Evolutionary conservation across 805 yeast species (phyloP), one percentile per base, ranked within the genome.

Genomic region (Grigorovia jiainica): DNA sequence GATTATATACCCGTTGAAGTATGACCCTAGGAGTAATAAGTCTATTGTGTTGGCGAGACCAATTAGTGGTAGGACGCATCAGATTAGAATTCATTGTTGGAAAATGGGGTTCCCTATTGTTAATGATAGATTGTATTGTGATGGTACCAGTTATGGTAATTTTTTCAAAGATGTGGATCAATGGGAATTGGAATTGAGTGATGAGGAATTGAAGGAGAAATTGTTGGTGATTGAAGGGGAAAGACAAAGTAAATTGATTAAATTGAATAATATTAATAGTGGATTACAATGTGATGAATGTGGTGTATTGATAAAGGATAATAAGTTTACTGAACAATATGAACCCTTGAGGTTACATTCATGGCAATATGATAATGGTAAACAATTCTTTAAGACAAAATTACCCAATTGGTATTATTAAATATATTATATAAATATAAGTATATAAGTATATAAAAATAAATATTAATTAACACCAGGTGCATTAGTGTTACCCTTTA

Each of bases 21-120:
- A 74, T 54, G 80, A 84, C 56, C 70, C 81, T 2, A 55, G 66
- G 1, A 21, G 17, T 1, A 57, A 67, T 37, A 52, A 61, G 39
- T 81, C 61, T 19, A 66, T 92, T 11, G 95, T 92, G 2, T 67
- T 78, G 39, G 89, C 97, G 61, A 72, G 68, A 50, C 98, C 98
- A 2, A 63, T 73, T n/a, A 89, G 97, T 0, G 98, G 98, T 0
- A 70, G 98, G 53, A 87, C 97, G 0, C 98, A 90, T 60, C 98
- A 90, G 60, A 86, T 92, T 38, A 68, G 98, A 47, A 95, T 92
- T 0, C 98, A 92, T 65, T 63, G 92, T 41, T 94, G 89, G 60
- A 80, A 75, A 49, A 51, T 92, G 15, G 96, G 96, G 0, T 73
- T 68, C 53, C 95, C 97, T 0, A 90, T 90, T 20, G 82, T 79